These are phyloP conservation scores for Batkoa obscura DNA, from an alignment of 371 early-diverging fungal species.

Conservation along the genomic window DNA sequence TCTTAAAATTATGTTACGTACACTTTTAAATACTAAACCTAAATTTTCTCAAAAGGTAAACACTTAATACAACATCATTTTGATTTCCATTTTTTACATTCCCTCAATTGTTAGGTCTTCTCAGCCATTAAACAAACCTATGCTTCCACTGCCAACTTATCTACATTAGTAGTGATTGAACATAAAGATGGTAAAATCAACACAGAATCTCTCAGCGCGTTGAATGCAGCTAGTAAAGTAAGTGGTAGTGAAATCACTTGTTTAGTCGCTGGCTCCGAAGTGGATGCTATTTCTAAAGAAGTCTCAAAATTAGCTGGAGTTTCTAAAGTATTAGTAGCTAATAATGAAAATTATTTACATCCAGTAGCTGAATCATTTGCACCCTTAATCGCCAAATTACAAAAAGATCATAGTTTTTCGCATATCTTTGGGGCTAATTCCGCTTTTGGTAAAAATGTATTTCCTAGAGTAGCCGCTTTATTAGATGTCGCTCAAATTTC, in stretches of 20 bases:
- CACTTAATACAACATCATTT: too few species aligned
- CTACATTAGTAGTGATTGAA: conserved; percentile 66
- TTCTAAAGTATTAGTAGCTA: conserved; percentile 66
- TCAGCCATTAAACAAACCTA: background rate
- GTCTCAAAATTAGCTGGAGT: conserved; percentile 56
- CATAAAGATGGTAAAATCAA: conserved; percentile 58
- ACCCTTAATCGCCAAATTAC: conserved; percentile 49
- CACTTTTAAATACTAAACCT: too few species aligned
- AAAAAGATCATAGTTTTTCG: conserved; percentile 50
- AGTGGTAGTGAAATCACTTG: conserved; percentile 57
- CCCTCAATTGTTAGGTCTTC: too few species aligned
- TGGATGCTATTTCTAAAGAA: conserved; percentile 47
- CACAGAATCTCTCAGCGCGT: conserved; percentile 64
- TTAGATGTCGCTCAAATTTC: conserved; percentile 80
- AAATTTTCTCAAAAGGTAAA: too few species aligned
- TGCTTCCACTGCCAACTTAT: background rate
- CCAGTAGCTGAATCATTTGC: conserved; percentile 66
- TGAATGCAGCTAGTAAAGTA: conserved; percentile 68
- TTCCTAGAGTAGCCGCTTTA: conserved; percentile 85
- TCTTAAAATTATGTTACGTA: too few species aligned
- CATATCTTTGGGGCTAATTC: conserved; percentile 78
- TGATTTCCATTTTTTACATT: too few species aligned
- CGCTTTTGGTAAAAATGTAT: conserved; percentile 79
- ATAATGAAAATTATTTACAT: conserved; percentile 57
- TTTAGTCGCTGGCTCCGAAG: conserved; percentile 64